phyloP scores from a whole-genome alignment of 2,329 filamentous ascomycete genomes.

The Exophiala bonariae region DNA sequence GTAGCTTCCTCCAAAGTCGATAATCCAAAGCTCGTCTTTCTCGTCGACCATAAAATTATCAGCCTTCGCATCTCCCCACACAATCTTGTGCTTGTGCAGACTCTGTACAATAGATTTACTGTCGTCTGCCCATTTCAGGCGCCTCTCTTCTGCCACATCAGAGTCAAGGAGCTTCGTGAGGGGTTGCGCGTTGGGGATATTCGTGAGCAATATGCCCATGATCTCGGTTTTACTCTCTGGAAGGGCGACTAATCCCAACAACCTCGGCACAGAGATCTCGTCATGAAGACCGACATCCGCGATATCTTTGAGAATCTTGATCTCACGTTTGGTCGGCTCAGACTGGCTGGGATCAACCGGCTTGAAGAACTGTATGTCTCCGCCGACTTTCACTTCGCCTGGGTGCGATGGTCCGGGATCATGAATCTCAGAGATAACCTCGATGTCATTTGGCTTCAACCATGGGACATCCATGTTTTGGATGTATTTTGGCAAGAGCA shows the following conservation, averaged over 20 bases:
- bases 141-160: slow-evolving; percentile 2
- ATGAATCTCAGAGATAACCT: slow-evolving; percentile 4
- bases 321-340: slow-evolving; percentile 14
- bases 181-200: slow-evolving; percentile 1
- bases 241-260: slow-evolving; percentile 7
- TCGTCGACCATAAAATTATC: slow-evolving; percentile 32
- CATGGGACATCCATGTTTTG: slow-evolving; percentile 4
- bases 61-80: slow-evolving; percentile 32
- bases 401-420: slow-evolving; percentile 9
- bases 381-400: slow-evolving; percentile 1
- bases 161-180: slow-evolving; percentile 12
- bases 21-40: slow-evolving; percentile 27
- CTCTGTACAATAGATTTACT: not conserved
- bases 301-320: slow-evolving; percentile 14
- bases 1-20: slow-evolving; percentile 33
- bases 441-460: slow-evolving; percentile 1
- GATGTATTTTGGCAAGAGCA: slow-evolving; percentile 7
- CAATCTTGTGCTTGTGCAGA: slow-evolving; percentile 6
- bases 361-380: slow-evolving; percentile 16
- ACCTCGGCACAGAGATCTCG: slow-evolving; percentile 5
- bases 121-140: slow-evolving; percentile 4
- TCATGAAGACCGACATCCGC: slow-evolving; percentile 4
- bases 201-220: slow-evolving; percentile 9
- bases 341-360: slow-evolving; percentile 6
- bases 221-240: slow-evolving; percentile 10